Evolutionary conservation across 2,329 filamentous ascomycete species (phyloP).

Genomic region (Phialocephala subalpina): DNA sequence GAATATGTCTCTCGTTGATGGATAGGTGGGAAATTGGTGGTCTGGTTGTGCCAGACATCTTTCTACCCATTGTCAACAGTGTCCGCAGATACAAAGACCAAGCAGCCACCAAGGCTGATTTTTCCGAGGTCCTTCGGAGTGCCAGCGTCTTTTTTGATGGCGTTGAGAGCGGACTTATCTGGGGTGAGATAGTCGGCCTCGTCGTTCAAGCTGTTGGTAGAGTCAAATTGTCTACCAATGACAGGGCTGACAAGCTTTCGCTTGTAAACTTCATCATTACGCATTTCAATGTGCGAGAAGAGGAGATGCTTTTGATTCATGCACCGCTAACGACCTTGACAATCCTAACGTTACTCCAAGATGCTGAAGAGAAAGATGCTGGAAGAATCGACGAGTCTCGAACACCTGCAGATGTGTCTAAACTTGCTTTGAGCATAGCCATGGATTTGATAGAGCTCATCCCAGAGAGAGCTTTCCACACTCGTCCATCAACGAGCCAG

Average conservation of each 20-base stretch:
- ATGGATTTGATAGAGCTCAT: conserved; percentile 68
- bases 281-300: conserved; percentile 93
- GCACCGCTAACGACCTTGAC: conserved; percentile 80
- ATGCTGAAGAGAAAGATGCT: conserved; percentile 52
- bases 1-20: conserved; percentile 95
- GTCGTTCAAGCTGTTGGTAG: conserved; percentile 66
- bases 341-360: conserved; percentile 63
- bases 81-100: conserved; percentile 76
- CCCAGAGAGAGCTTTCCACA: conserved; percentile 68
- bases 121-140: conserved; percentile 88
- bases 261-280: conserved; percentile 83
- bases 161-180: conserved; percentile 93
- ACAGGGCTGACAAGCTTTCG: conserved; percentile 68
- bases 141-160: conserved; percentile 97
- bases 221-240: conserved; percentile 48
- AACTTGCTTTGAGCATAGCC: conserved; percentile 55
- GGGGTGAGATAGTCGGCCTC: conserved; percentile 79
- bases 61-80: conserved; percentile 84
- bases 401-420: conserved; percentile 36
- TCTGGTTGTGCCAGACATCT: conserved; percentile 85
- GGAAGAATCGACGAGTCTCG: conserved; percentile 37
- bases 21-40: conserved; percentile 98
- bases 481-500: conserved; percentile 39
- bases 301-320: conserved; percentile 92
- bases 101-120: conserved; percentile 72